phyloP scores from a whole-genome alignment of 2,329 filamentous ascomycete genomes.

The Arthroderma sp. region DNA sequence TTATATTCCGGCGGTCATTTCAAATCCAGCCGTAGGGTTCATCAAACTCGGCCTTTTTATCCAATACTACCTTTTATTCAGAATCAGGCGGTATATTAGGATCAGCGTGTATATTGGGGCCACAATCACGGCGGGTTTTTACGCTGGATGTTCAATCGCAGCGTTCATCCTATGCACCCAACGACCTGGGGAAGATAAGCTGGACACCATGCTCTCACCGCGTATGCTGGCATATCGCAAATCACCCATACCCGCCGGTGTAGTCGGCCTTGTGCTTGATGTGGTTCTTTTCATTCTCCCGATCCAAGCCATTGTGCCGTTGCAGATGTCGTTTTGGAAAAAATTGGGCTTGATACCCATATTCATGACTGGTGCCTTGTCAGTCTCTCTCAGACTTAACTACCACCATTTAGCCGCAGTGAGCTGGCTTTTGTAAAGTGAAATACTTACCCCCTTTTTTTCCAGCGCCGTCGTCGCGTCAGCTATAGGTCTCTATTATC shows the following conservation, averaged over 20 bases:
- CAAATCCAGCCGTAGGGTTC: not conserved
- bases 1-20: not conserved
- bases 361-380: constrained; percentile 3
- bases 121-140: not conserved
- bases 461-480: constrained; percentile 1
- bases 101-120: constrained; percentile 2
- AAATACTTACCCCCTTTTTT: not conserved
- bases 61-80: constrained; percentile 2
- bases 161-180: not conserved
- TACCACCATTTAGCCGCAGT: not conserved
- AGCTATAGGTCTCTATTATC: not conserved
- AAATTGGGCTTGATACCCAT: not conserved
- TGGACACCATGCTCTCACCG: not conserved
- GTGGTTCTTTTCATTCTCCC: too few relatives aligned
- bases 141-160: not conserved
- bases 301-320: too few relatives aligned
- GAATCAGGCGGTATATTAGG: constrained; percentile 1
- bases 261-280: not conserved
- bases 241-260: constrained; percentile 1
- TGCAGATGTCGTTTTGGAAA: too few relatives aligned
- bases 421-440: not conserved
- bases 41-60: constrained; percentile 3
- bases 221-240: not conserved
- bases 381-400: not conserved
- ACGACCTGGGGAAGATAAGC: constrained; percentile 1